Base-by-base conservation (phyloP, 768 basidiomycete genomes). In the Mycena haematopus region DNA sequence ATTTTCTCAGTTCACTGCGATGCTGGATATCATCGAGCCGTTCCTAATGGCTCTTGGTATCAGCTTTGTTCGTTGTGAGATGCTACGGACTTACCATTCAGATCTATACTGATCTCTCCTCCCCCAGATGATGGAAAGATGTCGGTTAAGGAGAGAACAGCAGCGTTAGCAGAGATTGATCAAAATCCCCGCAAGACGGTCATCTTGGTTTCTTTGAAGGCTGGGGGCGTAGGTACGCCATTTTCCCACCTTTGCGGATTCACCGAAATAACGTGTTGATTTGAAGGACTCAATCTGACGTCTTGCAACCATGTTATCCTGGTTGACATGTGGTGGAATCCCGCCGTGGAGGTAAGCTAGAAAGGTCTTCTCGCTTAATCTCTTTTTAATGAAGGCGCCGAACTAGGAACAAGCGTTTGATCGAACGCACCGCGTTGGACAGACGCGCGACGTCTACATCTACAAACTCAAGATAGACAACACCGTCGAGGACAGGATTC, bases 251-350 rank as follows among this genome's bases (percentile, higher is more conserved):
- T 24, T 54, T 25, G 2, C n/a, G 17, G 15, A 52, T 35, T 36
- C 6, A 6, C 10, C 10, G 50, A 52, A 51, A 54, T 61, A 35
- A 67, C 45, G 47, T 53, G 46, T 24, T 42, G 56, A 25, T 68
- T 50, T 24, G 33, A 66, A 88, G 94, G 95, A 47, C 84, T 98
- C 50, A 98, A 98, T 72, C 73, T 98, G 71, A 95, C 94, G 0
- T 89, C 88, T 31, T 98, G 96, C 76, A 96, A 95, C 73, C 93
- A 96, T 67, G 95, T 98, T 35, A 91, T 98, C 67, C 82, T 98
- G 4, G 85, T 93, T 56, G 96, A 97, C 73, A 78, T 95, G 66
- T 98, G 95, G 95, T 98, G 96, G 94, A 91, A 93, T 72, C 92
- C 93, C 14, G 92, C 91, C 0, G 80, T 93, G 4, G 92, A 93